Evolutionary conservation across 345 rosid species (phyloP).

Genomic region (Melaleuca quinquenervia): DNA sequence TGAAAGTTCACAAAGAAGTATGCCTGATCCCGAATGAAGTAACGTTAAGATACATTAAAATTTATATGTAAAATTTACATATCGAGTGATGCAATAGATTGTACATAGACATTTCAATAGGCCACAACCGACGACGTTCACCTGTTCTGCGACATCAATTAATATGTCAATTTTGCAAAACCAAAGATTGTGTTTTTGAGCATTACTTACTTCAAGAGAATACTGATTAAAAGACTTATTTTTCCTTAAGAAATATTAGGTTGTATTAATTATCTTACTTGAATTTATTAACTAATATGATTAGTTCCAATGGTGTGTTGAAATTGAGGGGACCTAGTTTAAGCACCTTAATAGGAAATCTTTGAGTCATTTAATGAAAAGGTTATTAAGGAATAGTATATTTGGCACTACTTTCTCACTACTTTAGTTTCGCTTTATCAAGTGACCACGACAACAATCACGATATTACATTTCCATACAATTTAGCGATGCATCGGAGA

Average conservation of each 20-base stretch:
- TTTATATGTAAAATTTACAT: not conserved
- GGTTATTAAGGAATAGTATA: not conserved
- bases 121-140: no score
- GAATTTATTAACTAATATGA: not conserved
- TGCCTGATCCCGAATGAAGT: not conserved
- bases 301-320: not conserved
- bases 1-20: not conserved
- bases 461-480: not conserved
- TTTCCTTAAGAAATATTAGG: not conserved
- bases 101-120: not conserved
- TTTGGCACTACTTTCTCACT: not conserved
- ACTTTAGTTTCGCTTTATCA: not conserved
- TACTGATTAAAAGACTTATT: not conserved
- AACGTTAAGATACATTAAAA: not conserved
- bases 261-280: not conserved
- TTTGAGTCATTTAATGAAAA: not conserved
- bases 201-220: not conserved
- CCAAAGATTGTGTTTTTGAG: not conserved
- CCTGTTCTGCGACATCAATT: not conserved
- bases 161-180: not conserved
- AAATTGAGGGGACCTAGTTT: not conserved
- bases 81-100: not conserved
- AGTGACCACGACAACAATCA: not conserved
- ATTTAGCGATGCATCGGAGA: not conserved
- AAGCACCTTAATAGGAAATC: not conserved